Conservation (phyloP, 768 basidiomycete species). For the Pulveroboletus sp. region DNA sequence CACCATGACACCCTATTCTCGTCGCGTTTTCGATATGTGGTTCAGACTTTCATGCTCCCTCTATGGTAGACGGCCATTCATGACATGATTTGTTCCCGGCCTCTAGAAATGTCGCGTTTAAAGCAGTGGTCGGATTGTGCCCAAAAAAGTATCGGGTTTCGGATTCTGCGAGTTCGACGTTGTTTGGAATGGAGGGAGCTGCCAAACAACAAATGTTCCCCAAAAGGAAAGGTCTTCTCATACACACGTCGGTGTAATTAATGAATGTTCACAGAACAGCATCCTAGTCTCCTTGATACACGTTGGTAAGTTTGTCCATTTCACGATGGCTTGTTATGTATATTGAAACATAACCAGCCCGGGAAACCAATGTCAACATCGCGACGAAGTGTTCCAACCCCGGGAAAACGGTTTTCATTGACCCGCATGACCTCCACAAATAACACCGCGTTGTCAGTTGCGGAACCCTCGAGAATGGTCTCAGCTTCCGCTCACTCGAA, state of each 20-base stretch:
- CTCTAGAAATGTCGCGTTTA: not conserved
- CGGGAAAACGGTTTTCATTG: constrained; percentile 18
- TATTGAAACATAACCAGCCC: not conserved
- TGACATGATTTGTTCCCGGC: not conserved
- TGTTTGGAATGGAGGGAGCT: constrained; percentile 12
- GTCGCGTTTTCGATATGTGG: not conserved
- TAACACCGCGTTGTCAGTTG: constrained; percentile 16
- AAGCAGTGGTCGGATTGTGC: not conserved
- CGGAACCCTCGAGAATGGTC: constrained; percentile 13
- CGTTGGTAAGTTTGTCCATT: not conserved
- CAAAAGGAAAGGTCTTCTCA: constrained; percentile 19
- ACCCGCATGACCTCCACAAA: constrained; percentile 9
- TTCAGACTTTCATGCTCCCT: not conserved
- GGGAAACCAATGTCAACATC: constrained; percentile 25
- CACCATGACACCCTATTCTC: constrained; percentile 11
- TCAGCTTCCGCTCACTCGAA: constrained; percentile 25
- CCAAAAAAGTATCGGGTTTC: not conserved
- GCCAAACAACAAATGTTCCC: constrained; percentile 12
- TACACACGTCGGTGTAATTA: not conserved
- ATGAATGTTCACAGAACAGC: not conserved
- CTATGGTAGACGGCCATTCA: not conserved
- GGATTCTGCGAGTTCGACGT: constrained; percentile 1
- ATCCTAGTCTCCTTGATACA: not conserved
- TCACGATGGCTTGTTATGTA: not conserved
- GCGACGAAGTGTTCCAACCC: constrained; percentile 18